Evolutionary conservation across 768 basidiomycete species (phyloP).

Genomic region (Hygrophorus pudorinus): DNA sequence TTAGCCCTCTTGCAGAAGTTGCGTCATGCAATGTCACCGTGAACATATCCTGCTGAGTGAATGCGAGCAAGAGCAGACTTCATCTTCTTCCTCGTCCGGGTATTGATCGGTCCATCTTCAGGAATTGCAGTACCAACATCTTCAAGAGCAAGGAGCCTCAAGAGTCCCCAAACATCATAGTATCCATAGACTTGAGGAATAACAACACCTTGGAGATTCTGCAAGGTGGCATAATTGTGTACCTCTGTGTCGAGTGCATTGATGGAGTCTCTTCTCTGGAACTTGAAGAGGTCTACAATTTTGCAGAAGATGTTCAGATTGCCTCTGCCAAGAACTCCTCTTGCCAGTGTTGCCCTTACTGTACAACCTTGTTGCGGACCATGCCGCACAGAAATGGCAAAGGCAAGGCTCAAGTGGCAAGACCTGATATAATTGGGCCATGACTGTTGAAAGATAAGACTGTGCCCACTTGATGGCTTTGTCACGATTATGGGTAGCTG

Average conservation of each 20-base stretch:
- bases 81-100: slow-evolving; percentile 4
- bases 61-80: slow-evolving; percentile 6
- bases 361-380: slow-evolving; percentile 5
- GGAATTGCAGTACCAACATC: slow-evolving; percentile 8
- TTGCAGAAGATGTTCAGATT: slow-evolving; percentile 6
- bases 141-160: slow-evolving; percentile 12
- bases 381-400: slow-evolving; percentile 6
- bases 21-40: slow-evolving; percentile 11
- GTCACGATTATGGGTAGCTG: slow-evolving; percentile 2
- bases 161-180: slow-evolving; percentile 11
- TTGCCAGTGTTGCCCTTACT: slow-evolving; percentile 3
- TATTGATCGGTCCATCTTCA: slow-evolving; percentile 3
- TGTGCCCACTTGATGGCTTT: slow-evolving; percentile 3
- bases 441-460: slow-evolving; percentile 1
- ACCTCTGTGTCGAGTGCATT: slow-evolving; percentile 5
- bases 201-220: slow-evolving; percentile 6
- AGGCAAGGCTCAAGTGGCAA: slow-evolving; percentile 6
- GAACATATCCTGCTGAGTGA: slow-evolving; percentile 6
- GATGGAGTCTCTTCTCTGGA: not conserved
- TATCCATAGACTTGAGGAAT: slow-evolving; percentile 7
- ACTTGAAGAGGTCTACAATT: slow-evolving; percentile 6
- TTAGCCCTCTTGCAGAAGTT: slow-evolving; percentile 10
- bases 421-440: slow-evolving; percentile 1
- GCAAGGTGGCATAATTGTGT: slow-evolving; percentile 7
- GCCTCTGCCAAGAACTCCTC: not conserved